These are phyloP conservation scores for Arthroderma sp. DNA, from an alignment of 2,329 filamentous ascomycete genomes.

Conservation along the genomic window DNA sequence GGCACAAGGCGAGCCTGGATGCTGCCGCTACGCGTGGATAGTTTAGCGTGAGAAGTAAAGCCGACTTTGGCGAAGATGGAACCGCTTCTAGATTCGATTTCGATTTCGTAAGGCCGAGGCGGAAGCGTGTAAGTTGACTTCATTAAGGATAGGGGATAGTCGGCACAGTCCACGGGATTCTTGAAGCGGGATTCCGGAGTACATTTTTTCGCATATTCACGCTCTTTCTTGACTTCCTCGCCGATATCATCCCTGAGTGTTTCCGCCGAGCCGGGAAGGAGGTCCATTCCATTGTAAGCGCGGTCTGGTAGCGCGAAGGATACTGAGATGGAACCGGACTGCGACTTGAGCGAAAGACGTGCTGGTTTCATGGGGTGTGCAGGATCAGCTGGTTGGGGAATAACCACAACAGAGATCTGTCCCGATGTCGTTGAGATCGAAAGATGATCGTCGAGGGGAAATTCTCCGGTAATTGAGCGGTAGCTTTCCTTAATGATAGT, in stretches of 20 bases:
- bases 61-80: slow-evolving; percentile 30
- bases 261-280: not conserved
- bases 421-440: slow-evolving; percentile 20
- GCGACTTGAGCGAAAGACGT: slow-evolving; percentile 15
- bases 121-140: slow-evolving; percentile 2
- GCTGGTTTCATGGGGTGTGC: slow-evolving; percentile 16
- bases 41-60: slow-evolving; percentile 35
- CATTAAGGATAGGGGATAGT: not conserved
- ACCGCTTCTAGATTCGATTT: slow-evolving; percentile 18
- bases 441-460: slow-evolving; percentile 21
- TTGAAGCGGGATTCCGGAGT: not conserved
- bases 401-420: slow-evolving; percentile 17
- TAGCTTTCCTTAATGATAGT: slow-evolving; percentile 12
- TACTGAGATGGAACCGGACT: slow-evolving; percentile 17
- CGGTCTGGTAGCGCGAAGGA: slow-evolving; percentile 9
- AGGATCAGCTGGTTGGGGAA: slow-evolving; percentile 20
- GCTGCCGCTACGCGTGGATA: slow-evolving; percentile 33
- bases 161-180: not conserved
- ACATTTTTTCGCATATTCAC: not conserved
- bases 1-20: slow-evolving; percentile 39
- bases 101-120: slow-evolving; percentile 16
- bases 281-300: not conserved
- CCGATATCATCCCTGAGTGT: not conserved
- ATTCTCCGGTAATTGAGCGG: slow-evolving; percentile 17
- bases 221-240: not conserved